Percentiles rank a stretch among this genome's conserved stretches.
phyloP scores from a whole-genome alignment of 371 early-diverging fungal species.

The Choanephora cucurbitarum region DNA sequence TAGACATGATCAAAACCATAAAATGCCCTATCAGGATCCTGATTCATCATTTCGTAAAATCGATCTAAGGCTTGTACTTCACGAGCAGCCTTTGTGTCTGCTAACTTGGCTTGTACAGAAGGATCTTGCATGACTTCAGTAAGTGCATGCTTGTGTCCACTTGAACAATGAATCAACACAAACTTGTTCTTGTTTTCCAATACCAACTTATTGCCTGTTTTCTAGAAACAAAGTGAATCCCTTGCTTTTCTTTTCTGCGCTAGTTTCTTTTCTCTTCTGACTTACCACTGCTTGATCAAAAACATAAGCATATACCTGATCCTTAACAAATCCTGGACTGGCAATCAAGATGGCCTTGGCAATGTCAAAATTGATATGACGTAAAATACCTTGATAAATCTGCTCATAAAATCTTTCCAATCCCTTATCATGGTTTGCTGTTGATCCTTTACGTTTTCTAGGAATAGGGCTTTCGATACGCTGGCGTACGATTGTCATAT shows the following conservation, averaged over 20 bases:
- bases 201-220: constrained; percentile 77
- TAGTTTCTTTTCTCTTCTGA: constrained; percentile 22
- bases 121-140: constrained; percentile 92
- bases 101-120: constrained; percentile 74
- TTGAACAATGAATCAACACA: constrained; percentile 87
- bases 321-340: constrained; percentile 95
- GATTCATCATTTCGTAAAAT: constrained; percentile 88
- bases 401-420: constrained; percentile 88
- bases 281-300: constrained; percentile 80
- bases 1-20: constrained; percentile 88
- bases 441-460: constrained; percentile 88
- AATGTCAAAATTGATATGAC: constrained; percentile 85
- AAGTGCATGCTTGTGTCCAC: constrained; percentile 94
- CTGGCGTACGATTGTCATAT: constrained; percentile 94
- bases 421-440: constrained; percentile 89
- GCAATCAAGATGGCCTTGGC: constrained; percentile 93
- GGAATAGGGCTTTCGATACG: constrained; percentile 91
- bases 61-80: constrained; percentile 83
- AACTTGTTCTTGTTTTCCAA: constrained; percentile 88
- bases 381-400: constrained; percentile 81
- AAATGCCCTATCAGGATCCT: constrained; percentile 88
- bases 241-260: neutral
- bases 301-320: constrained; percentile 83
- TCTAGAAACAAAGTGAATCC: constrained; percentile 33
- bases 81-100: constrained; percentile 90